These are phyloP conservation scores for Fusarium buharicum DNA, from an alignment of 2,329 filamentous ascomycete species.

Conservation along the genomic window DNA sequence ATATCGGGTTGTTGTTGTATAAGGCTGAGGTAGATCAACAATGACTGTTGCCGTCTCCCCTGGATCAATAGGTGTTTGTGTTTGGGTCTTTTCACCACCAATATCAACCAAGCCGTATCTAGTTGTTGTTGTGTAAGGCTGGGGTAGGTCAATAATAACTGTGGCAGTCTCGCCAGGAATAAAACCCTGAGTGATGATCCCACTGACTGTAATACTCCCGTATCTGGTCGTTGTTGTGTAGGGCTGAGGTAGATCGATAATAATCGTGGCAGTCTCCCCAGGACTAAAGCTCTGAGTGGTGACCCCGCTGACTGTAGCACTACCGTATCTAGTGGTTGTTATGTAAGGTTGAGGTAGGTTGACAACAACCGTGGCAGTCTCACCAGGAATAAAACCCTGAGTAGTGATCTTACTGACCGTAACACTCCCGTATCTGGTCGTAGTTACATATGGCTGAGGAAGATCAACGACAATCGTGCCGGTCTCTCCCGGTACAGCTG, in stretches of 20 bases:
- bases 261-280: too few species aligned
- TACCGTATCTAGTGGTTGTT: background rate
- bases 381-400: background rate
- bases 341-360: background rate
- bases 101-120: background rate
- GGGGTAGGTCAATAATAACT: background rate
- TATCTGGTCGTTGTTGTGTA: background rate
- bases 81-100: background rate
- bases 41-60: background rate
- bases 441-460: background rate
- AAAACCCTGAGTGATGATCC: background rate
- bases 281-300: too few species aligned
- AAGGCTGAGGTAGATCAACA: background rate
- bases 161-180: background rate
- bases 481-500: fast-evolving
- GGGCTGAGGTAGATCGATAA: too few species aligned
- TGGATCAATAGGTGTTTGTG: background rate
- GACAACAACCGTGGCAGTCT: background rate
- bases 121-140: background rate
- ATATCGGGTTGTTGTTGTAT: background rate
- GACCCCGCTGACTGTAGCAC: too few species aligned
- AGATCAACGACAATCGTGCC: background rate
- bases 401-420: background rate
- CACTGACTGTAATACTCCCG: too few species aligned
- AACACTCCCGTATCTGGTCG: background rate